Base-by-base conservation (phyloP, 106 monocot genomes). In the Acanthochlamys bracteata region DNA sequence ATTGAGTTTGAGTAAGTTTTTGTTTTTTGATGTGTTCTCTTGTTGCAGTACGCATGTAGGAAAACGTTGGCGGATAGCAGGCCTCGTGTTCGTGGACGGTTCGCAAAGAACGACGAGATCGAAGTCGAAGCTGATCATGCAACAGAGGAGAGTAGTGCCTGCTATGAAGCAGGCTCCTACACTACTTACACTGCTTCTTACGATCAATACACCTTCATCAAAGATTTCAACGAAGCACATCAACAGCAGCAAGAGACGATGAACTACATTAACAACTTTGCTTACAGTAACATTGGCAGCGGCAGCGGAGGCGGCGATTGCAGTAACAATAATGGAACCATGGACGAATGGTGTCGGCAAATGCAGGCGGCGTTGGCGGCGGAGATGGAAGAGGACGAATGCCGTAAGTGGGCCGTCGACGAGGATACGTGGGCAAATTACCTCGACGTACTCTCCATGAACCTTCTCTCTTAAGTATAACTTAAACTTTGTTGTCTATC, bases 11-110 rank as follows among this genome's bases (percentile, higher is more conserved):
- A 19, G n/a, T 19, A 19, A 19, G 23, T 56, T 23, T 19, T 23
- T 23, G 39, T 19, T 19, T 12, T 14, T 27, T 11, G 7, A 59
- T 42, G 17, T 25, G 10, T 24, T 0, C 0, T 42, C 15, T 39
- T 20, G 41, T 17, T 55, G 13, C 25, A 80, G 80, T 80, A 80
- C 19, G 75, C 75, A 11, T 80, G 80, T 63, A 75, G 80, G 75
- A 80, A 80, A 57, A 75, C 75, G 19, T 55, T 75, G 55, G 80
- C 80, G 0, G 80, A 80, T 16, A 71, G 71, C 42, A 74, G 75
- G 41, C 80, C 71, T 10, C 45, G 80, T 7, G 71, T 75, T 21
- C 21, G 71, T 24, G 80, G 80, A 15, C 71, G 80, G 67, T 80
- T 80, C 46, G 80, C 75, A 17, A 66, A 67, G 66, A 71, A 75